Conservation (phyloP, 371 early-diverging fungal genomes). For the Entomophthora muscae region DNA sequence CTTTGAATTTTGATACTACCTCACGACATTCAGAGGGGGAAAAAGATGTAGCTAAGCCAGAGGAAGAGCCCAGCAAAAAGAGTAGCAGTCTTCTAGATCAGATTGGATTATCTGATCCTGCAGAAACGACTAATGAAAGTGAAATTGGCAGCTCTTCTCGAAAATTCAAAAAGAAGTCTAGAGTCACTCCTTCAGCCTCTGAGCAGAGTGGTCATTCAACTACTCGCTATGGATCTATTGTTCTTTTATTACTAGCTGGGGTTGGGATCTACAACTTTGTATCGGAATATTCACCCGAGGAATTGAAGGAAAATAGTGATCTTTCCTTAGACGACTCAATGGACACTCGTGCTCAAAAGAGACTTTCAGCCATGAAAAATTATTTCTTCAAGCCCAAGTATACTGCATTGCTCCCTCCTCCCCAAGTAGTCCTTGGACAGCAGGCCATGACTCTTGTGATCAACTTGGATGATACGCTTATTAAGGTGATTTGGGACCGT, state of each 20-base stretch:
- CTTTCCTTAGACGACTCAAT: background rate
- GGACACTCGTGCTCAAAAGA: background rate
- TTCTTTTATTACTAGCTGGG: background rate
- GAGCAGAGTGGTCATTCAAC: background rate
- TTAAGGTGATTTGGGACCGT: slow-evolving; percentile 80
- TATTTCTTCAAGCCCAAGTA: slow-evolving; percentile 3
- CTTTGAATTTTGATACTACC: slow-evolving; percentile 6
- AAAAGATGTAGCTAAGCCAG: background rate
- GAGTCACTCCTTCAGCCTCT: background rate
- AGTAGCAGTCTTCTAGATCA: background rate
- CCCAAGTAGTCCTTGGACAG: slow-evolving; percentile 59
- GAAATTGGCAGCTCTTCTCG: background rate
- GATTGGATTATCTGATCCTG: background rate
- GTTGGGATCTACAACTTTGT: slow-evolving; percentile 4
- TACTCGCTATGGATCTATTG: background rate
- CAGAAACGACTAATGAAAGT: background rate
- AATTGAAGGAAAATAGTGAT: background rate
- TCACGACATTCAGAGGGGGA: background rate
- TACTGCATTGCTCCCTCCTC: slow-evolving; percentile 42
- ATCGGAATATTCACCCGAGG: background rate
- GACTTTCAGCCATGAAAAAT: background rate
- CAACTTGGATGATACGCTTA: slow-evolving; percentile 82
- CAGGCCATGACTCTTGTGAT: slow-evolving; percentile 81
- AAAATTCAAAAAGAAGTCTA: background rate
- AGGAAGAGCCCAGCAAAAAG: background rate